Evolutionary conservation across 2,329 filamentous ascomycete species (phyloP).

Genomic region (Talaromyces sp.): DNA sequence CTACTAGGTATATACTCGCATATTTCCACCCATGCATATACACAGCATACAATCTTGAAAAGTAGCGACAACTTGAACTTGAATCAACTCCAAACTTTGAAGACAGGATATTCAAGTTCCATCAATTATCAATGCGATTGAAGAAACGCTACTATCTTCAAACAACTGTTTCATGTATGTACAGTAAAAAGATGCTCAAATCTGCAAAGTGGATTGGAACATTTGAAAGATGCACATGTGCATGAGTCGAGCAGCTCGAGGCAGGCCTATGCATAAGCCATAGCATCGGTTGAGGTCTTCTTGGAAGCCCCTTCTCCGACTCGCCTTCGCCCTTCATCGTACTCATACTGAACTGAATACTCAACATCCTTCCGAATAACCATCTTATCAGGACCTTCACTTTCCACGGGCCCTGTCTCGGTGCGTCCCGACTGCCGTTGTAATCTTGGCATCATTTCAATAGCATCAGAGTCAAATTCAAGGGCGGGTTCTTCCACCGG

Average conservation of each 20-base stretch:
- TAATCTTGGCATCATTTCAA: conserved; percentile 20
- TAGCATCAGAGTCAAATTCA: conserved; percentile 10
- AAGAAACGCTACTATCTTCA: too few species aligned
- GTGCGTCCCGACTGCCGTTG: conserved; percentile 7
- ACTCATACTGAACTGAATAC: conserved; percentile 33
- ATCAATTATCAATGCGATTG: too few species aligned
- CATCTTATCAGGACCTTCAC: conserved; percentile 27
- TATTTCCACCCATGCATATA: neutral
- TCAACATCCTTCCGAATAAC: conserved; percentile 39
- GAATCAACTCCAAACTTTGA: too few species aligned
- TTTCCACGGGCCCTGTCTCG: conserved; percentile 16
- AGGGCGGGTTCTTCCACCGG: conserved; percentile 2
- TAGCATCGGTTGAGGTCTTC: conserved; percentile 14
- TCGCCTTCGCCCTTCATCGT: conserved; percentile 14
- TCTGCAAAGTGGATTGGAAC: too few species aligned
- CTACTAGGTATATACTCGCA: neutral
- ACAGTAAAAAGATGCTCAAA: too few species aligned
- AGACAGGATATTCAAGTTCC: too few species aligned
- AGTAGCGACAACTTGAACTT: too few species aligned
- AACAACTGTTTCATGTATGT: too few species aligned
- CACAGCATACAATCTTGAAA: too few species aligned
- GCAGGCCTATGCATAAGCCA: conserved; percentile 21
- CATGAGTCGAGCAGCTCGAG: too few species aligned
- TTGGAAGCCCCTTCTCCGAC: conserved; percentile 11
- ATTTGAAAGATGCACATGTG: too few species aligned